Conservation (phyloP, 1,139 yeast genomes). For the Pneumocystis oryctolagi region DNA sequence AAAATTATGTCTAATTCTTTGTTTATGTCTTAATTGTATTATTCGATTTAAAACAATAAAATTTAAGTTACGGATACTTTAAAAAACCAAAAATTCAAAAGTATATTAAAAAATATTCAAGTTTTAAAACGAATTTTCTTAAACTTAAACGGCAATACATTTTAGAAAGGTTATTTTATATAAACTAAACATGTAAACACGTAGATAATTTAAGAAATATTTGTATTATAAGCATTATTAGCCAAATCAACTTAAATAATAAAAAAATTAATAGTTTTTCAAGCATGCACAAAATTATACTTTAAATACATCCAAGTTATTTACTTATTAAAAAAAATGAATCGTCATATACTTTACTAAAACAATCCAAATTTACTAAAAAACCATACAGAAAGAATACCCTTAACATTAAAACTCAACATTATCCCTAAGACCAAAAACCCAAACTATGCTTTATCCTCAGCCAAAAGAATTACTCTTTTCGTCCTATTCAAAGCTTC, state of each 20-base stretch:
- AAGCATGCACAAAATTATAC: not conserved
- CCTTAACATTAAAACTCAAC: not conserved
- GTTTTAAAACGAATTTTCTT: too few relatives aligned
- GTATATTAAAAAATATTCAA: too few relatives aligned
- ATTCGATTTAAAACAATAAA: not conserved
- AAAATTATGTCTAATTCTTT: not conserved
- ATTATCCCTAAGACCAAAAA: not conserved
- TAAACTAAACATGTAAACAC: not conserved
- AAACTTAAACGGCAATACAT: too few relatives aligned
- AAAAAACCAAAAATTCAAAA: not conserved
- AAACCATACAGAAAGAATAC: not conserved
- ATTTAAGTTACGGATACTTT: not conserved
- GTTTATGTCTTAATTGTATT: not conserved
- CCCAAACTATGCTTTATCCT: not conserved
- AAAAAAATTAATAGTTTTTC: not conserved
- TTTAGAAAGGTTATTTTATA: too few relatives aligned
- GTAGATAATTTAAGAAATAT: slow-evolving; percentile 3
- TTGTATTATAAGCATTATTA: not conserved
- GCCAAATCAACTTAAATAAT: not conserved
- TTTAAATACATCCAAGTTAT: not conserved
- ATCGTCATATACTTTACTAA: not conserved
- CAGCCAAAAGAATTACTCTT: not conserved
- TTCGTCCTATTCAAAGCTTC: not conserved
- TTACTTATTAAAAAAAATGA: not conserved
- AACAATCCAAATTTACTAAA: not conserved